Base-by-base conservation (phyloP, 2,329 filamentous ascomycete genomes). In the Nigrospora sphaerica region DNA sequence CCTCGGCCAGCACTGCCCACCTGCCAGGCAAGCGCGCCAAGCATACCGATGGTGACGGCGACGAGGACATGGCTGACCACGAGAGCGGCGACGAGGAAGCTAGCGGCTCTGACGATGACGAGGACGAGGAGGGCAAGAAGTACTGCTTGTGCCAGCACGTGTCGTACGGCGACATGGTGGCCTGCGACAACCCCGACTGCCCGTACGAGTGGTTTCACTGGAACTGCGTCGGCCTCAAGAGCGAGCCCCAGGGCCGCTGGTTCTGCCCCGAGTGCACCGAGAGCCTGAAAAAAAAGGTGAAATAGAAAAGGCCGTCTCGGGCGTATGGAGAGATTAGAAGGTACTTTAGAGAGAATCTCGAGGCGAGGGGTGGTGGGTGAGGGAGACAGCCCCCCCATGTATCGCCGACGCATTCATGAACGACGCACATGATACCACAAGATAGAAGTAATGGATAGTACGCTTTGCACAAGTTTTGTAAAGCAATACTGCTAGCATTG, bases 121-220 rank as follows among this genome's bases (percentile, higher is more conserved):
- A 88, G 46, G 85, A 84, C 37, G 82, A 81, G 46, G 83, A 85
- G 52, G 86, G 90, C 65, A 84, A 86, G 60, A 87, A 88, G 63
- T 93, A 93, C 67, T 93, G 88, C 67, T 75, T 85, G 31, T 93
- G 88, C 64, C 85, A 91, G 62, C 86, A 86, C 57, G 85, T 91
- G 54, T 89, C 85, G 64, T 90, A 87, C 60, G 88, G 88, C 50
- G 85, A 92, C 60, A 93, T 93, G 88, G 87, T 93, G 52, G 88
- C 86, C 31, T 93, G 88, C 69, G 88, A 93, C 70, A 92, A 92
- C 63, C 81, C 86, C 48, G 77, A 83, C 54, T 93, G 88, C 65
- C 81, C 83, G 40, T 87, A 80, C 59, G 87, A 93, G 68, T 93
- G 88, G 88, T 93, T 93, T 64, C 88, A 93, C 67, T 93, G 87